phyloP scores from a whole-genome alignment of 2,329 filamentous ascomycete species.

The Epichloe festucae region DNA sequence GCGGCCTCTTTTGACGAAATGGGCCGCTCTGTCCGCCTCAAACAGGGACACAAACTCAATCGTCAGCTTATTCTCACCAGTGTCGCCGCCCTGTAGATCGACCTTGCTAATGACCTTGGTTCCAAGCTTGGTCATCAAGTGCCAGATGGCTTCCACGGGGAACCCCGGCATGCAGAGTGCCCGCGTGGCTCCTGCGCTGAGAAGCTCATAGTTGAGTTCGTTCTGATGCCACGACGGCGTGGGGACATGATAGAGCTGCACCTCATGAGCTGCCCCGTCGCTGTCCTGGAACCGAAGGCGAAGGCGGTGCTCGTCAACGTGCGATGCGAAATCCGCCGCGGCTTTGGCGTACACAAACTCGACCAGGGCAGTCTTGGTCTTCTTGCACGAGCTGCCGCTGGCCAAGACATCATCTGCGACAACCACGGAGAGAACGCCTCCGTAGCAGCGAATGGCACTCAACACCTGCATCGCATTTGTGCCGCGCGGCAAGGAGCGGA shows the following conservation, averaged over 20 bases:
- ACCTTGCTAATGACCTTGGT: conserved; percentile 3
- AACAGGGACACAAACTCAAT: conserved; percentile 12
- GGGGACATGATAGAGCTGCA: conserved; percentile 5
- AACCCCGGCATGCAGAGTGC: conserved; percentile 10
- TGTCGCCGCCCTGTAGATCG: background rate
- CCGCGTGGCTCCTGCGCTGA: conserved; percentile 1
- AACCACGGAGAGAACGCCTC: conserved; percentile 5
- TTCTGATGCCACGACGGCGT: conserved; percentile 5
- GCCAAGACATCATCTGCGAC: conserved; percentile 1
- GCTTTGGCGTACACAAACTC: conserved; percentile 10
- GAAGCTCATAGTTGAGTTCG: background rate
- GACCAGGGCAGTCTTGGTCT: conserved; percentile 8
- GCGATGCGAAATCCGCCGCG: background rate
- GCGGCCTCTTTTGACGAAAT: background rate
- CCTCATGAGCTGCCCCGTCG: background rate
- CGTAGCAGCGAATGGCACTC: conserved; percentile 8
- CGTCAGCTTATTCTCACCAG: background rate
- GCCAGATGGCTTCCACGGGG: conserved; percentile 11
- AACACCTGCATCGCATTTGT: conserved; percentile 9
- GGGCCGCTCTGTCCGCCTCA: conserved; percentile 1
- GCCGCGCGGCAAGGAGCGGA: conserved; percentile 11
- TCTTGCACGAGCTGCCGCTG: background rate
- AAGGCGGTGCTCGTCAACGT: background rate
- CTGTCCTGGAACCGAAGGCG: background rate
- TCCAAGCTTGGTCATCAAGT: conserved; percentile 8